Base-by-base conservation (phyloP, 495 filamentous ascomycete species). In the Hypoxylon perforatum region DNA sequence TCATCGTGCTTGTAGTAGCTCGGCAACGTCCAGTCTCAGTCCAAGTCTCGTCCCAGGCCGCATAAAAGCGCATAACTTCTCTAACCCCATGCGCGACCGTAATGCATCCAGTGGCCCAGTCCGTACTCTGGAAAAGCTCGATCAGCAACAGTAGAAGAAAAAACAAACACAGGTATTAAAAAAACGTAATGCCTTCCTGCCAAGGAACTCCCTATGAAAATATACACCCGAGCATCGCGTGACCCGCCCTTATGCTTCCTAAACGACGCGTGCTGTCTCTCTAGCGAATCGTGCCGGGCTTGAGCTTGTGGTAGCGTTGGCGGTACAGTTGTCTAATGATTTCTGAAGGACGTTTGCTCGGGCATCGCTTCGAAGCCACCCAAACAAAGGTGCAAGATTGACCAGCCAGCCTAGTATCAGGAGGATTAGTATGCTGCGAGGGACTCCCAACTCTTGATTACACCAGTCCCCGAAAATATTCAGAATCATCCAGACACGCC, bases 181-280 rank as follows among this genome's bases (percentile, higher is more conserved):
- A 67, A 71, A 67, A 69, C 63, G 72, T 72, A 72, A 70, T 75
- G 70, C 72, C 72, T 21, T 75, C 72, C 70, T 72, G 45, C 66
- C 72, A 58, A 53, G 50, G 70, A 73, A 76, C 68, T 73, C 72
- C 74, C 54, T 67, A 72, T 75, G 61, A 70, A n/a, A 73, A 74
- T 71, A 74, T 72, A 75, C 75, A 76, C 66, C 61, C 64, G 65
- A 72, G 67, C 63, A 70, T 69, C 57, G 48, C 62, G 62, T 67
- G 69, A 56, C 55, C 64, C 61, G 50, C 63, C 74, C 35, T 68
- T 53, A 67, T 59, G 59, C 62, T 63, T 63, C 64, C 57, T 57
- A 71, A 63, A 39, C 28, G 30, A 63, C 36, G 46, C 56, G 51
- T 66, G 61, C 57, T 55, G 49, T 63, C 55, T 67, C 63, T 59